These are phyloP conservation scores for Fusarium chaquense DNA, from an alignment of 2,329 filamentous ascomycete genomes.

Conservation along the genomic window DNA sequence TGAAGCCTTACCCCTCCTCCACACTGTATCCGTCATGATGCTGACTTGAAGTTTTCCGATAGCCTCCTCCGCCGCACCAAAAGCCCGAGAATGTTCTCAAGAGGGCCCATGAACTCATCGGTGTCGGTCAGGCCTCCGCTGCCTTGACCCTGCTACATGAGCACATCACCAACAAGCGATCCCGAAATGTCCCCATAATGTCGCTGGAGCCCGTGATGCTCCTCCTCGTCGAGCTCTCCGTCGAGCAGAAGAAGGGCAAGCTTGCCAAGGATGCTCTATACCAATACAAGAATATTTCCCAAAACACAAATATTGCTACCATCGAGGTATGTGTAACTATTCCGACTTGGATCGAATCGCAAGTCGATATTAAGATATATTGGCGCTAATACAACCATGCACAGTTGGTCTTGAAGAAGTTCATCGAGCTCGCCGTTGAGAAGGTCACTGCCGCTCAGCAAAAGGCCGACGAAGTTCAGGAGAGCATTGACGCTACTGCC, in stretches of 20 bases:
- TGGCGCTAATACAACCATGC: conserved; percentile 37
- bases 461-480: conserved; percentile 96
- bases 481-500: conserved; percentile 78
- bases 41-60: conserved; percentile 45
- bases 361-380: conserved; percentile 18
- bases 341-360: conserved; percentile 3
- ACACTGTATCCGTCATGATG: conserved; percentile 44
- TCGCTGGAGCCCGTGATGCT: conserved; percentile 99
- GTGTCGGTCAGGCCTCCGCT: conserved; percentile 91
- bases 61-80: conserved; percentile 96
- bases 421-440: conserved; percentile 95
- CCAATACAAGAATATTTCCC: conserved; percentile 99
- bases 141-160: conserved; percentile 96
- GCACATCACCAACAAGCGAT: conserved; percentile 98
- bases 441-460: conserved; percentile 97
- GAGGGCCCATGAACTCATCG: conserved; percentile 98
- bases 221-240: conserved; percentile 94
- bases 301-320: conserved; percentile 98
- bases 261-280: conserved; percentile 98
- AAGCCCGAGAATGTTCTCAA: conserved; percentile 99
- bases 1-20: conserved; percentile 48
- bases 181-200: conserved; percentile 95
- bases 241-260: conserved; percentile 98
- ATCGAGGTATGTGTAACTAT: conserved; percentile 77
- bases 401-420: conserved; percentile 92